Evolutionary conservation across 2,329 filamentous ascomycete species (phyloP), one percentile per base, ranked within the genome.

Genomic region (Fusarium sp.): DNA sequence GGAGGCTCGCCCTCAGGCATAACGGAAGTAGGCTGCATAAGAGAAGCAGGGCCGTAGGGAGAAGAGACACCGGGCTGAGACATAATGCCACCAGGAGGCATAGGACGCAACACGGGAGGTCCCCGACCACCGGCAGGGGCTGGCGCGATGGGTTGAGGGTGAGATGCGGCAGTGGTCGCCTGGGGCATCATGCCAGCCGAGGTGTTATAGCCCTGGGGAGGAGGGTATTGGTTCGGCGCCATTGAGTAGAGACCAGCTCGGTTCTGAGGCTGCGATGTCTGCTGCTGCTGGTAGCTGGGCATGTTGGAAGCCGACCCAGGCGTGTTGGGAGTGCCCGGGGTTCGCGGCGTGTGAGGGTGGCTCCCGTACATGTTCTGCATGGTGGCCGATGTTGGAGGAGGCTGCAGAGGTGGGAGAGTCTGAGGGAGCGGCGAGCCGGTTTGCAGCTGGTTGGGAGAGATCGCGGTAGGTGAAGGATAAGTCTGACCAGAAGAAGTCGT

Each of bases 71-170:
- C 85, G 10, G 83, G 81, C 77, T 88, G 86, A 28, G 85, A 83
- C 81, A 88, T 87, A 60, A 89, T 82, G 47, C 87, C 90, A 71
- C 88, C 87, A 2, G 90, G 86, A 15, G 91, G 91, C 85, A 93
- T 90, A n/a, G 90, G 89, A 54, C 90, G 88, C 71, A 91, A 79
- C 13, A 88, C 84, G 18, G 88, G 88, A 62, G 88, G 87, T 20
- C 82, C 82, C 37, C 86, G 84, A 40, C 83, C 82, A 76, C 81
- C 87, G 63, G 79, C 81, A 49, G 91, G 91, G 41, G 91, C 91
- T 16, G 91, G 91, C 42, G 91, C 91, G 75, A 93, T 92, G 34
- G 90, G 89, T 79, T 93, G 91, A 45, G 90, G 91, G 77, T 93
- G 91, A 55, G 89, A 88, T 72, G 89, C 85, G 44, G 90, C 84